Evolutionary conservation across 805 yeast species (phyloP), one percentile per base, ranked within the genome.

Genomic region (Ogataea sp.): DNA sequence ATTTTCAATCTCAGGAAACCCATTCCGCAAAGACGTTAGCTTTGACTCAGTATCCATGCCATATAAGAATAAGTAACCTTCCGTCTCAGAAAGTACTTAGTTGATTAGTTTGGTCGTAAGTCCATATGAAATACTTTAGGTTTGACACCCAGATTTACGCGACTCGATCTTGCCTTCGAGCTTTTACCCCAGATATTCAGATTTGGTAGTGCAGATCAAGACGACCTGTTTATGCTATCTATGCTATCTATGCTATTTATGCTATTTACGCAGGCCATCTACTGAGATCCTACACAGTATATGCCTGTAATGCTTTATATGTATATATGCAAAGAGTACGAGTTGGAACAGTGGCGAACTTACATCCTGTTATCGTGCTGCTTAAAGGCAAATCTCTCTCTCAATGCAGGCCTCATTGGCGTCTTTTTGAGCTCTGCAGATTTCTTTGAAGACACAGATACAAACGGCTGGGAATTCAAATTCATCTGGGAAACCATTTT

Each of bases 1-100:
- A 5, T 52, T 58, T 29, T 64, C 71, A 3, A 67, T 71, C 0
- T 43, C 51, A 0, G 83, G 81, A 42, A 68, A 74, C 27, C 50
- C 51, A 6, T 46, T 44, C 32, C 51, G 42, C 25, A 78, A 56
- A 10, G 50, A 45, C 3, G 46, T 49, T 4, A 78, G 43, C 50
- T 70, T 73, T 18, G 49, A 44, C 20, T 67, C 70, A 0, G 69
- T 70, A 15, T 47, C 46, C 58, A 54, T 55, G n/a, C n/a, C n/a
- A n/a, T n/a, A n/a, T n/a, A n/a, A n/a, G n/a, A n/a, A n/a, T n/a
- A n/a, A n/a, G n/a, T n/a, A n/a, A n/a, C n/a, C n/a, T n/a, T n/a
- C n/a, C n/a, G n/a, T n/a, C n/a, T n/a, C n/a, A n/a, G n/a, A n/a
- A n/a, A n/a, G n/a, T n/a, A n/a, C n/a, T n/a, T n/a, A n/a, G n/a